Evolutionary conservation across 441 rosid species (phyloP), one percentile per base, ranked within the genome.

Genomic region (Capsella rubella): DNA sequence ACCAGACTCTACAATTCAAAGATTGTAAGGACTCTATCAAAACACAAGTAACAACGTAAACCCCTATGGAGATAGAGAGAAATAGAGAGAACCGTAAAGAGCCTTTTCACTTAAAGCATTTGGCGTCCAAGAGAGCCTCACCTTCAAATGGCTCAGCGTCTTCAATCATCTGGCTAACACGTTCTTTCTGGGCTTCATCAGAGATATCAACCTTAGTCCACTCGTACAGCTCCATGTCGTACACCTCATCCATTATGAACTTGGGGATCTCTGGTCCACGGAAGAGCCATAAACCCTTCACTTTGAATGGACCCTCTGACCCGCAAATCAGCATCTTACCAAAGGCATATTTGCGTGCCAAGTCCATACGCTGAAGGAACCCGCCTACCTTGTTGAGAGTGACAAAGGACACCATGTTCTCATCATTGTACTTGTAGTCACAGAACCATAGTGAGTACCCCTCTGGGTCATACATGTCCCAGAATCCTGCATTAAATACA

Each of bases 391-490:
- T 93, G 89, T 93, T 93, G 72, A 93, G 72, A 0, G 98, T 93
- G 16, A 93, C 97, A 9, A 84, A 93, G 0, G 98, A 88, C 14
- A 93, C 98, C 0, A 84, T 91, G 70, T 93, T 93, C 89, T 93
- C 98, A 0, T 93, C 95, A 18, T 93, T 89, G 85, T 93, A 93
- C 78, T 93, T 93, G 84, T 91, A 93, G 78, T 93, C 93, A 42
- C 97, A 93, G 83, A 93, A 91, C 98, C 98, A 93, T 7, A 93
- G 81, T 0, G 98, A 93, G 85, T 93, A 93, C 13, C 98, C 98
- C 84, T 91, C 97, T 0, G 95, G 92, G 75, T 95, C 99, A 61
- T 89, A 95, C 97, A 95, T 95, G 84, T 92, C 97, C 99, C 97
- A 95, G 85, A 95, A 94, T 62, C 99, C 99, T 94, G 74, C 79